phyloP scores from a whole-genome alignment of 2,329 filamentous ascomycete genomes.

The Coniochaeta sp. region DNA sequence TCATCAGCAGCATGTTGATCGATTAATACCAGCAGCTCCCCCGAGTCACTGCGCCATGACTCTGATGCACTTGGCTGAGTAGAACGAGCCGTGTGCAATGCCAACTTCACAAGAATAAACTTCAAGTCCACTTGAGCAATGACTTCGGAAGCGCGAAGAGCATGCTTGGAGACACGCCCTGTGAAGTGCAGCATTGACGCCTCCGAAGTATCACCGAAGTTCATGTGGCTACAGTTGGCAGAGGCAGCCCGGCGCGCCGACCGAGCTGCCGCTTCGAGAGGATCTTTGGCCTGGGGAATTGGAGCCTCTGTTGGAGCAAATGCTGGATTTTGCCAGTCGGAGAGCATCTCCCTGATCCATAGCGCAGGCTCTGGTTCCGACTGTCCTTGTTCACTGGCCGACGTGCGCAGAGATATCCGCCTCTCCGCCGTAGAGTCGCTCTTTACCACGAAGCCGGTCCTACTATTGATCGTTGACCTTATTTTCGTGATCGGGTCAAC shows the following conservation, averaged over 20 bases:
- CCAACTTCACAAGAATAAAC: conserved; percentile 68
- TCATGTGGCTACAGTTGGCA: neutral
- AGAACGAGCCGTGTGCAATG: conserved; percentile 6
- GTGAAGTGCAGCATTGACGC: conserved; percentile 16
- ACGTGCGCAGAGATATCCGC: conserved; percentile 8
- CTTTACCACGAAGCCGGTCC: conserved; percentile 41
- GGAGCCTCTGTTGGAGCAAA: conserved; percentile 46
- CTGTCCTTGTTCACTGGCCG: conserved; percentile 13
- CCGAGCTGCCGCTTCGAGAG: neutral
- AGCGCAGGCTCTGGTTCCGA: conserved; percentile 13
- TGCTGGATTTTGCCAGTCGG: conserved; percentile 67
- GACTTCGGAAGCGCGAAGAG: conserved; percentile 53
- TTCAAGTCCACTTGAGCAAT: conserved; percentile 84
- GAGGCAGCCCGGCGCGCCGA: neutral
- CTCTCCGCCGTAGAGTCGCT: conserved; percentile 18
- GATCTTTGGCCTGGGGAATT: conserved; percentile 33
- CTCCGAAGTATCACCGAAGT: conserved; percentile 8
- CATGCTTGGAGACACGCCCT: conserved; percentile 52
- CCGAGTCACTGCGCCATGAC: neutral
- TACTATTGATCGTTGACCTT: conserved; percentile 40
- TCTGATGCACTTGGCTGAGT: neutral
- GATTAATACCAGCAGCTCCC: conserved; percentile 58
- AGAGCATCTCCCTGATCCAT: conserved; percentile 56
- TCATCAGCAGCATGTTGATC: conserved; percentile 97
- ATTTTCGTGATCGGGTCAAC: conserved; percentile 51